These are phyloP conservation scores for Periconia macrospinosa DNA, from an alignment of 2,329 filamentous ascomycete genomes.

Conservation along the genomic window DNA sequence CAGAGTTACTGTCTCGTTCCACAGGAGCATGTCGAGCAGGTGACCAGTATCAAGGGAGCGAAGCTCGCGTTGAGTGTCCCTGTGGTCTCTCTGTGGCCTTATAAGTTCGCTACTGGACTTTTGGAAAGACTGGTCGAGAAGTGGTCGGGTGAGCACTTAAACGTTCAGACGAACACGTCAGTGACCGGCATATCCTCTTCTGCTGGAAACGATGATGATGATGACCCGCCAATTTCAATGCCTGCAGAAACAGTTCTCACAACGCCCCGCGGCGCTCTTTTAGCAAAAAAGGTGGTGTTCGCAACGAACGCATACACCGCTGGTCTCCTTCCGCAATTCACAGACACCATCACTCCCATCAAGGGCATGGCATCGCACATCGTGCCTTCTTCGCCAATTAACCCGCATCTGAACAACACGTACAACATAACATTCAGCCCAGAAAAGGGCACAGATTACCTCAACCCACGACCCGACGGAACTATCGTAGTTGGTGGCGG, in stretches of 20 bases:
- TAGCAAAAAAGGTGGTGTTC: constrained; percentile 23
- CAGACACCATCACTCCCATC: constrained; percentile 39
- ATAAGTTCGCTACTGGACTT: constrained; percentile 30
- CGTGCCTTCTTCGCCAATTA: constrained; percentile 4
- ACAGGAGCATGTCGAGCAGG: constrained; percentile 10
- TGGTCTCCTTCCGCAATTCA: constrained; percentile 33
- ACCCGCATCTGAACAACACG: constrained; percentile 25
- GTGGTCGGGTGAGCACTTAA: constrained; percentile 13
- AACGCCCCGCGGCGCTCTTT: constrained; percentile 24
- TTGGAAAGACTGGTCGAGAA: constrained; percentile 15
- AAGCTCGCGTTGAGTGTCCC: constrained; percentile 21
- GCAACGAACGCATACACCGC: constrained; percentile 34
- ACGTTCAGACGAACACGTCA: constrained; percentile 29
- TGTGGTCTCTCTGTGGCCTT: constrained; percentile 25
- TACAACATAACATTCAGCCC: constrained; percentile 28
- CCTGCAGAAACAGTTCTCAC: constrained; percentile 1
- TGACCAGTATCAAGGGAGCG: constrained; percentile 22
- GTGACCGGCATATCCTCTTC: constrained; percentile 8
- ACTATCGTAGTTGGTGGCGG: constrained; percentile 39
- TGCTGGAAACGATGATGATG: constrained; percentile 8
- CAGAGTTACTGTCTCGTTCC: constrained; percentile 13
- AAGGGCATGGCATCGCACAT: constrained; percentile 33
- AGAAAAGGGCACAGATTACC: constrained; percentile 11
- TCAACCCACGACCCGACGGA: constrained; percentile 13
- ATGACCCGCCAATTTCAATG: too few relatives aligned